Percentiles rank a stretch among this genome's conserved stretches.
These are phyloP conservation scores for Gryganskiella cystojenkinii DNA, from an alignment of 192 early-diverging fungal species.

Conservation along the genomic window DNA sequence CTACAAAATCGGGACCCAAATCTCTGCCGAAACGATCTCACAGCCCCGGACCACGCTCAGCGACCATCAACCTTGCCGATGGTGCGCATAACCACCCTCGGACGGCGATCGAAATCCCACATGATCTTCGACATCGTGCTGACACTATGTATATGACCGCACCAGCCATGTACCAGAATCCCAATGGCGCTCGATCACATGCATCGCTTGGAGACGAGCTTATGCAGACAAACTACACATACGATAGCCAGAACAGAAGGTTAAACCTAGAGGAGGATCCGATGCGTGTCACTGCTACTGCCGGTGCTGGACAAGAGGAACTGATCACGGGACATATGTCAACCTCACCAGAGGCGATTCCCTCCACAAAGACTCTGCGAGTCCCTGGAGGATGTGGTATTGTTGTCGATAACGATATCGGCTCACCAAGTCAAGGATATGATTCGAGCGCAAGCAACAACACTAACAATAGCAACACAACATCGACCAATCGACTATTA, in stretches of 20 bases:
- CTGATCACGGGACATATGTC: constrained; percentile 1
- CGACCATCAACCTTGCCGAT: constrained; percentile 25
- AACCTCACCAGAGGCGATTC: constrained; percentile 11
- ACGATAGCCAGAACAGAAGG: constrained; percentile 10
- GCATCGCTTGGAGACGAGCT: constrained; percentile 31
- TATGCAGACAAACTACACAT: constrained; percentile 29
- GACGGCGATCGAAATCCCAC: constrained; percentile 22
- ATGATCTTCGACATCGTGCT: constrained; percentile 19
- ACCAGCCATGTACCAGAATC: constrained; percentile 12
- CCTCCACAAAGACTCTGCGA: not conserved
- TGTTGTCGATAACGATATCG: not conserved
- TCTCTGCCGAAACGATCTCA: not conserved
- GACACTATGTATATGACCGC: constrained; percentile 11
- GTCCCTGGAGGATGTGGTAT: constrained; percentile 23
- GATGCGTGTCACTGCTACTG: constrained; percentile 6
- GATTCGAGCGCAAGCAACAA: not conserved
- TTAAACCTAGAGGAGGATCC: constrained; percentile 18
- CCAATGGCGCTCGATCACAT: constrained; percentile 10
- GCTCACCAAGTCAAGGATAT: not conserved
- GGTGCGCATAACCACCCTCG: constrained; percentile 2
- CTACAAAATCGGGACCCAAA: not conserved
- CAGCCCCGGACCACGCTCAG: constrained; percentile 23
- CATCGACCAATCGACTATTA: not conserved
- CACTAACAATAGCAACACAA: constrained; percentile 1
- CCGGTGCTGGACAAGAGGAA: not conserved